A percentile compares a stretch with the other conserved stretches of the same genome.
Conservation (phyloP, 2,329 filamentous ascomycete species). For the Dactylellina leptospora region DNA sequence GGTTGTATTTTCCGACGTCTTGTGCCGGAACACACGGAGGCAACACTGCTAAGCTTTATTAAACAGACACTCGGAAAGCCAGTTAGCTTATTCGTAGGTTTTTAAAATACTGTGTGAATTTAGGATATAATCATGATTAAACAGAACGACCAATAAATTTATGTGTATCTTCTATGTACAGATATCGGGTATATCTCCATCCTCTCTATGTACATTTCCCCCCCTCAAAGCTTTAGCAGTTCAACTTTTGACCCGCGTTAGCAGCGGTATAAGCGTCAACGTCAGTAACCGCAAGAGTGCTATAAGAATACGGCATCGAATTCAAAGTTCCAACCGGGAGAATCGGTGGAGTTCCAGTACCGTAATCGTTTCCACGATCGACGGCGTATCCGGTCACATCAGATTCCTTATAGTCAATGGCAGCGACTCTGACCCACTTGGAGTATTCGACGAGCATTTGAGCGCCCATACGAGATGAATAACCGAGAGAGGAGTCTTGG, state of each 20-base stretch:
- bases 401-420: slow-evolving; percentile 40
- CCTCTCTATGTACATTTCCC: background rate
- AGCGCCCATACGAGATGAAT: slow-evolving; percentile 68
- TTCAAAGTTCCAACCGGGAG: slow-evolving; percentile 66
- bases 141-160: background rate
- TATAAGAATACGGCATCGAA: slow-evolving; percentile 66
- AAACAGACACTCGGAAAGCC: no score
- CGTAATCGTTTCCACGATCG: slow-evolving; percentile 63
- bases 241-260: slow-evolving; percentile 47
- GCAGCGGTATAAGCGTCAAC: slow-evolving; percentile 35
- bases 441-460: slow-evolving; percentile 68
- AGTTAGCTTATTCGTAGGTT: no score
- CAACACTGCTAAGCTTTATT: no score
- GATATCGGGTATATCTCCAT: background rate
- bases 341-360: slow-evolving; percentile 62
- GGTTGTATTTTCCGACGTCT: background rate
- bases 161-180: background rate
- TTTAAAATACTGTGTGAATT: no score
- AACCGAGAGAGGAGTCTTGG: slow-evolving; percentile 63
- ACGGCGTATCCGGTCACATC: slow-evolving; percentile 62
- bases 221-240: slow-evolving; percentile 15
- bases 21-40: background rate
- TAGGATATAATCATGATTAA: no score
- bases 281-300: slow-evolving; percentile 19
- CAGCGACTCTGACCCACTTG: slow-evolving; percentile 58